Evolutionary conservation across 169 alveolate species (phyloP).

Genomic region (Cryptosporidium meleagridis): DNA sequence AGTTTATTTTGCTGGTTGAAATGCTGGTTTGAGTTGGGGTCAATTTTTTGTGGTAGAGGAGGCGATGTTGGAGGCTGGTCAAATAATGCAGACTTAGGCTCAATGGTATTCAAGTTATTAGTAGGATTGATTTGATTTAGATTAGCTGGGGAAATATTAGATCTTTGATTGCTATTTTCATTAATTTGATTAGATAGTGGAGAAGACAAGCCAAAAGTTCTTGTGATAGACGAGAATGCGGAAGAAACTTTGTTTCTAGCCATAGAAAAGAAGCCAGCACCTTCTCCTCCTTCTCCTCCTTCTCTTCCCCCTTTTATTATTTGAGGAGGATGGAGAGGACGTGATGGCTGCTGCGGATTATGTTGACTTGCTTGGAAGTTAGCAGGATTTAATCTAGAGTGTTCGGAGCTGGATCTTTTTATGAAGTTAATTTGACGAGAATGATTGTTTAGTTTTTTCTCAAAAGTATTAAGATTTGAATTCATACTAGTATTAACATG

Average conservation of each 20-base stretch:
- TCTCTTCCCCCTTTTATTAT: not conserved
- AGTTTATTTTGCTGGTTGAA: not conserved
- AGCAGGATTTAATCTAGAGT: slow-evolving; percentile 17
- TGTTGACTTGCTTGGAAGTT: not conserved
- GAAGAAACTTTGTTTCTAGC: slow-evolving; percentile 68
- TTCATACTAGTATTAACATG: slow-evolving; percentile 25
- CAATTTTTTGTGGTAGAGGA: not conserved
- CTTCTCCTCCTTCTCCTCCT: not conserved
- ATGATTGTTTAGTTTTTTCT: not conserved
- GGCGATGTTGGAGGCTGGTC: not conserved
- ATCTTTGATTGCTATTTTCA: not conserved
- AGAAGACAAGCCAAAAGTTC: slow-evolving; percentile 38
- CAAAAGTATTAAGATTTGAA: slow-evolving; percentile 19
- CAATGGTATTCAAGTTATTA: not conserved
- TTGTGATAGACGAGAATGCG: slow-evolving; percentile 63
- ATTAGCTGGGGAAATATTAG: not conserved
- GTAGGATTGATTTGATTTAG: not conserved
- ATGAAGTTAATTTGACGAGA: not conserved
- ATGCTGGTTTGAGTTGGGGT: not conserved
- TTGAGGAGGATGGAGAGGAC: not conserved
- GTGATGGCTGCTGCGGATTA: not conserved
- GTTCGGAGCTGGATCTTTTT: slow-evolving; percentile 47
- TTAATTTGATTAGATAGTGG: not conserved
- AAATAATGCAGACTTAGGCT: not conserved
- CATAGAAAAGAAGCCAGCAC: slow-evolving; percentile 19